These are phyloP conservation scores for Lonicera japonica DNA, from an alignment of 129 eudicot genomes.

Conservation along the genomic window DNA sequence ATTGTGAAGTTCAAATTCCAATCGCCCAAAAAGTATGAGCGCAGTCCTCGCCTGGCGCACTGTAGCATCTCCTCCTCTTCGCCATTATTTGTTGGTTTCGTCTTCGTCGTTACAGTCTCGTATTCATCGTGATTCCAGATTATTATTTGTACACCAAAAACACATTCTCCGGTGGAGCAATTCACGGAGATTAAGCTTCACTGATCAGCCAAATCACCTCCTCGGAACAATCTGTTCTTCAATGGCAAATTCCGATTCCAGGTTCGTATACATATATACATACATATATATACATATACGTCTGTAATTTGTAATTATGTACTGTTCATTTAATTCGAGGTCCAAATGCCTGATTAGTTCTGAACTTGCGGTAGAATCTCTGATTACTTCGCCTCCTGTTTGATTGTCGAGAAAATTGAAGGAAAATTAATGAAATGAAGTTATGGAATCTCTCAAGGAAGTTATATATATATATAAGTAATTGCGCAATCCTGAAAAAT, in stretches of 20 bases:
- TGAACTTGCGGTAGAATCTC: background rate
- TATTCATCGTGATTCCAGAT: background rate
- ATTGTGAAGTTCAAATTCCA: too few species aligned
- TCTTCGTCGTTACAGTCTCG: constrained; percentile 10
- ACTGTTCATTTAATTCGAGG: too few species aligned
- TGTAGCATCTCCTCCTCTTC: constrained; percentile 2
- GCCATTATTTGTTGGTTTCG: background rate
- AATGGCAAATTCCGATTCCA: constrained; percentile 44
- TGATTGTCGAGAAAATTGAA: background rate
- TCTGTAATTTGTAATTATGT: background rate
- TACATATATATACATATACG: background rate
- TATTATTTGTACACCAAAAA: background rate
- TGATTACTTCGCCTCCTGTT: background rate
- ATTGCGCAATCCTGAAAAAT: too few species aligned
- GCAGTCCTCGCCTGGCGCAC: background rate
- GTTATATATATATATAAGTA: too few species aligned
- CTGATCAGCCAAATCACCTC: constrained; percentile 17
- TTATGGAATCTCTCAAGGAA: too few species aligned
- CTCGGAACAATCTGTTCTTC: constrained; percentile 10
- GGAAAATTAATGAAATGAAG: background rate
- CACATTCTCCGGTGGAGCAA: background rate
- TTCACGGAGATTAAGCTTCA: constrained; percentile 12
- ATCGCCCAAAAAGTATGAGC: too few species aligned
- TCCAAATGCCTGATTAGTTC: too few species aligned
- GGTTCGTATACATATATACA: constrained; percentile 16